A percentile compares a stretch with the other conserved stretches of the same genome.
Evolutionary conservation across 345 rosid genomes (phyloP).

Genomic region (Carallia brachiata): DNA sequence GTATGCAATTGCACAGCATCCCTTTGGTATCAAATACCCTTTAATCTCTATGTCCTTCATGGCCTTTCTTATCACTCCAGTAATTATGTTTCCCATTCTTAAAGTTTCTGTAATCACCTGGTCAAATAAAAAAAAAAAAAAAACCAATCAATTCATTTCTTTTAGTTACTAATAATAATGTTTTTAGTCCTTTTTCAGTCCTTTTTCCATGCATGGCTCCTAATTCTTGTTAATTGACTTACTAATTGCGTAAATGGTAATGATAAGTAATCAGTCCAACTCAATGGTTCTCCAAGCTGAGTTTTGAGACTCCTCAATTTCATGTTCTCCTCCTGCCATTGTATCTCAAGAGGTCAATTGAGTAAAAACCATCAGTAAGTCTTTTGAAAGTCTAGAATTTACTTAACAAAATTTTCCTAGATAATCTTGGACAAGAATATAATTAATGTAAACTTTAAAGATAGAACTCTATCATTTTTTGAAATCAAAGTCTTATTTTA

Average conservation of each 20-base stretch:
- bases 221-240: slow-evolving; percentile 1
- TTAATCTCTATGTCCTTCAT: slow-evolving; percentile 73
- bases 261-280: slow-evolving; percentile 80
- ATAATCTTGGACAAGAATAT: no score
- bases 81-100: slow-evolving; percentile 86
- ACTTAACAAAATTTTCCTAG: no score
- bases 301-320: slow-evolving; percentile 66
- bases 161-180: no score
- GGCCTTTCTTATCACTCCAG: slow-evolving; percentile 90
- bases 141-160: no score
- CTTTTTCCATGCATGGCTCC: neutral
- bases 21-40: slow-evolving; percentile 85
- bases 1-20: slow-evolving; percentile 87
- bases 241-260: slow-evolving; percentile 84
- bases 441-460: no score
- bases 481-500: no score
- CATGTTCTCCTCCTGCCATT: slow-evolving; percentile 73
- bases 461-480: no score
- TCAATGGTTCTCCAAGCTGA: slow-evolving; percentile 52
- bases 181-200: neutral
- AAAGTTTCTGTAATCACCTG: slow-evolving; percentile 94
- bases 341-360: neutral
- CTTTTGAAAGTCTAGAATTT: no score
- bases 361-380: neutral
- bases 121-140: neutral